Conservation (phyloP, 768 basidiomycete genomes). For the Rhizopogon vinicolor region DNA sequence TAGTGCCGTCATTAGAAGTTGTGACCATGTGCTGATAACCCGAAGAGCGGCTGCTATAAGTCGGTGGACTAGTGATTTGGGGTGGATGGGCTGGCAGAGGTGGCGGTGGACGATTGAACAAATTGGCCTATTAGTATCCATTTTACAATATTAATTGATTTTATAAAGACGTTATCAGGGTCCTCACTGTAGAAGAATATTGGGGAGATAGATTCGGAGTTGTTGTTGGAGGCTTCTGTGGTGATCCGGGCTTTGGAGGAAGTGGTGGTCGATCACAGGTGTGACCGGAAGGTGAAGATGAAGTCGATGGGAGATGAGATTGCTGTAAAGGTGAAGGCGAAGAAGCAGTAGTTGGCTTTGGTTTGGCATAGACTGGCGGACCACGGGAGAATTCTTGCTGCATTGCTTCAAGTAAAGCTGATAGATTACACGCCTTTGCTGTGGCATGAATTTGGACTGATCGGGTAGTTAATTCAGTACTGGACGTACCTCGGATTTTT, state of each 20-base stretch:
- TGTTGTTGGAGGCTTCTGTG: conserved; percentile 15
- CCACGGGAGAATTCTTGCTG: conserved; percentile 77
- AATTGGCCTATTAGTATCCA: conserved; percentile 14
- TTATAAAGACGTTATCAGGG: not conserved
- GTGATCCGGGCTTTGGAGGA: conserved; percentile 32
- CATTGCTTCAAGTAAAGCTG: conserved; percentile 69
- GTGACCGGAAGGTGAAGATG: conserved; percentile 13
- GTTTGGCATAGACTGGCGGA: conserved; percentile 89
- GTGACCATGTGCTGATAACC: conserved; percentile 11
- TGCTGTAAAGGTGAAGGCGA: conserved; percentile 13
- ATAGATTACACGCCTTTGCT: conserved; percentile 70
- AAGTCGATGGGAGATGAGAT: conserved; percentile 13
- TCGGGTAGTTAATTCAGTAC: conserved; percentile 1
- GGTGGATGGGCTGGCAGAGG: conserved; percentile 21
- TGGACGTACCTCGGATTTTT: conserved; percentile 73
- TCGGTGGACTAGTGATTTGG: not conserved
- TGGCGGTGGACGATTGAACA: conserved; percentile 33
- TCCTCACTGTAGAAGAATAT: not conserved
- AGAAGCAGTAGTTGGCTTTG: conserved; percentile 33
- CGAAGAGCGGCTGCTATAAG: conserved; percentile 1
- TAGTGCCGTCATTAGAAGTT: conserved; percentile 14
- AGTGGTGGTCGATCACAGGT: conserved; percentile 31
- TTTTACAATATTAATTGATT: not conserved
- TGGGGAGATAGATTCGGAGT: conserved; percentile 10
- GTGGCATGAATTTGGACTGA: conserved; percentile 7